phyloP scores from a whole-genome alignment of 2,329 filamentous ascomycete species.

The Paracamarosporium sp. region DNA sequence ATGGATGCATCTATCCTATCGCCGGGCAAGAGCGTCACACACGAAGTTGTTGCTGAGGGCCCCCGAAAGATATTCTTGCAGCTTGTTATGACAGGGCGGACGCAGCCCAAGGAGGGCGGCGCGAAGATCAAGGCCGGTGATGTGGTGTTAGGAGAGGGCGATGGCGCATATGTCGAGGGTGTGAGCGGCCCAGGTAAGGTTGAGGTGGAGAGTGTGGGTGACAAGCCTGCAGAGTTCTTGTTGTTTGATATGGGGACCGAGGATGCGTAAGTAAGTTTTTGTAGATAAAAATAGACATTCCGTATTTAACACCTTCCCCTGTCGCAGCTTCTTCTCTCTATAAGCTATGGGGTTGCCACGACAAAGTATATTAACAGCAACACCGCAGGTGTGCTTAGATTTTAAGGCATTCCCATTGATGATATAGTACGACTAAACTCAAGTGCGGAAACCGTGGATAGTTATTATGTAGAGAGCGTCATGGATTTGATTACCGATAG shows the following conservation, averaged over 20 bases:
- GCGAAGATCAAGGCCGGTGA: slow-evolving; percentile 75
- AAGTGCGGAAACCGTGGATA: too few relatives aligned
- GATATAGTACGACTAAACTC: too few relatives aligned
- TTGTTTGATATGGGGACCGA: slow-evolving; percentile 56
- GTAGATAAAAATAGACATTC: not conserved
- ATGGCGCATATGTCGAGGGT: slow-evolving; percentile 76
- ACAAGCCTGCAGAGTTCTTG: slow-evolving; percentile 55
- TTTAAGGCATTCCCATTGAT: too few relatives aligned
- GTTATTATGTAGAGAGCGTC: too few relatives aligned
- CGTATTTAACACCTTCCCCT: not conserved
- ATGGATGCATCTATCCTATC: slow-evolving; percentile 81
- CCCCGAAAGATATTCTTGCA: slow-evolving; percentile 79
- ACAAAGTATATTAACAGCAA: too few relatives aligned
- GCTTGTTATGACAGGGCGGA: slow-evolving; percentile 69
- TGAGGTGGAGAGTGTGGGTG: slow-evolving; percentile 55
- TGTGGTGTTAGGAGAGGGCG: slow-evolving; percentile 74
- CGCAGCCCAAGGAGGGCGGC: slow-evolving; percentile 69
- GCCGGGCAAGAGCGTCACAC: slow-evolving; percentile 70
- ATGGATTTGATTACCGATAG: too few relatives aligned
- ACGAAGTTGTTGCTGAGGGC: slow-evolving; percentile 72
- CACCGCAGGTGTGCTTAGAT: too few relatives aligned
- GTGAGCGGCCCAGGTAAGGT: slow-evolving; percentile 52
- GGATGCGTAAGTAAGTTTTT: slow-evolving; percentile 19
- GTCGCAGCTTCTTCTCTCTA: too few relatives aligned
- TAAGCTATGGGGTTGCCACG: too few relatives aligned